phyloP scores from a whole-genome alignment of 2,329 filamentous ascomycete species.

The Apiospora aurea region DNA sequence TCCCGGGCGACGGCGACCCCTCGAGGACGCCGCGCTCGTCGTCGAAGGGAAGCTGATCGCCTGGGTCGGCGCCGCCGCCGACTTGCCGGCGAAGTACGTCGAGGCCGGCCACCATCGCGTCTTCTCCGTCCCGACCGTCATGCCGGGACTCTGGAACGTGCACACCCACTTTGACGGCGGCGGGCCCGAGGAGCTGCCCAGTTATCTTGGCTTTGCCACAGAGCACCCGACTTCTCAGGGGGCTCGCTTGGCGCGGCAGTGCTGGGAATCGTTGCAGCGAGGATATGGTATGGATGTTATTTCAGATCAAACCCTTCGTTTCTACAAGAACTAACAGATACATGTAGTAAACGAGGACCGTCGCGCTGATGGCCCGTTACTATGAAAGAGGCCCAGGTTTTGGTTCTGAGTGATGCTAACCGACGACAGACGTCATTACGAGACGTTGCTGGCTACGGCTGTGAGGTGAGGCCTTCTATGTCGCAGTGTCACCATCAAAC shows the following conservation, averaged over 20 bases:
- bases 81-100: conserved; percentile 41
- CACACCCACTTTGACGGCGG: conserved; percentile 43
- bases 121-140: conserved; percentile 40
- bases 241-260: conserved; percentile 42
- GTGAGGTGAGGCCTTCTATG: conserved; percentile 36
- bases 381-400: not conserved
- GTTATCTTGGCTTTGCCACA: conserved; percentile 33
- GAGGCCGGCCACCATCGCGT: conserved; percentile 34
- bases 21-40: conserved; percentile 44
- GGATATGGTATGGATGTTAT: conserved; percentile 34
- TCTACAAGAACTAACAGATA: not conserved
- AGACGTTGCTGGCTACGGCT: conserved; percentile 44
- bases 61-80: conserved; percentile 45
- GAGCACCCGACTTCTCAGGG: conserved; percentile 43
- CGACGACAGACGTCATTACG: conserved; percentile 39
- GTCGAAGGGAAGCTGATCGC: conserved; percentile 46
- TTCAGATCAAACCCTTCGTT: not conserved
- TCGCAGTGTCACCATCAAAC: not conserved
- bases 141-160: conserved; percentile 47
- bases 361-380: not conserved
- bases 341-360: not conserved
- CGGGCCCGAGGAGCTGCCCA: conserved; percentile 29
- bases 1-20: conserved; percentile 47
- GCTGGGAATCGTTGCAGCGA: conserved; percentile 48
- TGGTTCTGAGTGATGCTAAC: not conserved